These are phyloP conservation scores for Candida labiduridarum DNA, from an alignment of 1,139 yeast species.

Conservation along the genomic window DNA sequence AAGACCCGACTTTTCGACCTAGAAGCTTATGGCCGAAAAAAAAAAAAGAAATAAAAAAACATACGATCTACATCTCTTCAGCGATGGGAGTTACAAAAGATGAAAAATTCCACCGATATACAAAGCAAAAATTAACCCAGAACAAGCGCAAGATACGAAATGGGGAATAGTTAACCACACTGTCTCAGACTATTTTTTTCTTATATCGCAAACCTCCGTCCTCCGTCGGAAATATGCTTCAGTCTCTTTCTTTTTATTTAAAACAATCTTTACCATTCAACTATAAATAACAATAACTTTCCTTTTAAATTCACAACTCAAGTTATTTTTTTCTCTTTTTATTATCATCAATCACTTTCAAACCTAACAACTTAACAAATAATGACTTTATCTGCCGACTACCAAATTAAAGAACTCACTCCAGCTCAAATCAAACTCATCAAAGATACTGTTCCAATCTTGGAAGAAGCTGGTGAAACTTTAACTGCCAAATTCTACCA, in stretches of 20 bases:
- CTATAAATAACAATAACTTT: too few relatives aligned
- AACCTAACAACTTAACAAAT: not conserved
- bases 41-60: not conserved
- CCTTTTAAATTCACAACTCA: too few relatives aligned
- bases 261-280: not conserved
- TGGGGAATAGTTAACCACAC: too few relatives aligned
- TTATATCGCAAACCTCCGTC: not conserved
- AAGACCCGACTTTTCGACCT: too few relatives aligned
- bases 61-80: not conserved
- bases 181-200: too few relatives aligned
- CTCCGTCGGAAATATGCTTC: not conserved
- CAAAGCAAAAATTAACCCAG: too few relatives aligned
- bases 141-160: too few relatives aligned
- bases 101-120: too few relatives aligned
- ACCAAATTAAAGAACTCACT: slow-evolving; percentile 24
- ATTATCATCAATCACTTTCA: not conserved
- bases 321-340: not conserved
- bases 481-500: slow-evolving; percentile 58
- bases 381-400: slow-evolving; percentile 11
- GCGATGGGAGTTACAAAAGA: too few relatives aligned
- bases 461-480: slow-evolving; percentile 56
- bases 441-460: slow-evolving; percentile 59
- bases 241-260: not conserved
- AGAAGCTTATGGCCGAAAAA: not conserved
- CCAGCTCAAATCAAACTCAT: slow-evolving; percentile 41